Conservation (phyloP, 805 yeast species). For the Spathaspora arborariae region DNA sequence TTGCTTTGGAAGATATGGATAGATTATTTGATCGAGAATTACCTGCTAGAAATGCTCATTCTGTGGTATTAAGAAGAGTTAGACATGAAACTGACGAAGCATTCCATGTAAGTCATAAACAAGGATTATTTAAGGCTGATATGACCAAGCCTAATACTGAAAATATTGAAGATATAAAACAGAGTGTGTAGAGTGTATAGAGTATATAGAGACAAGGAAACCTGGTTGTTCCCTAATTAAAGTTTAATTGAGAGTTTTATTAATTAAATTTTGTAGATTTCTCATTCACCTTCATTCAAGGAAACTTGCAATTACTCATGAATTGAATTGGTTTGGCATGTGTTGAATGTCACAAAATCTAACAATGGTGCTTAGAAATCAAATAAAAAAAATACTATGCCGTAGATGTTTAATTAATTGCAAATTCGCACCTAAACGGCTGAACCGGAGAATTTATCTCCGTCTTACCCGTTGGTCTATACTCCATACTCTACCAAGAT, state of each 20-base stretch:
- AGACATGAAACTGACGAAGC: constrained; percentile 10
- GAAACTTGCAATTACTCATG: not conserved
- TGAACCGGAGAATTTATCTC: too few relatives aligned
- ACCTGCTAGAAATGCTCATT: constrained; percentile 23
- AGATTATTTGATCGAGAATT: constrained; percentile 16
- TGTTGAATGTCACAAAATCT: not conserved
- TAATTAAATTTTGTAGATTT: too few relatives aligned
- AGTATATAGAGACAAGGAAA: not conserved
- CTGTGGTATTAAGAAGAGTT: constrained; percentile 12
- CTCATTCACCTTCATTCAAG: too few relatives aligned
- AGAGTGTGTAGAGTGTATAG: not conserved
- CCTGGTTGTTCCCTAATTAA: constrained; percentile 1
- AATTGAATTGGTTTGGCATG: not conserved
- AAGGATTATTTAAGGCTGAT: constrained; percentile 17
- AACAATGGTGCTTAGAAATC: not conserved
- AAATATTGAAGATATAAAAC: constrained; percentile 2
- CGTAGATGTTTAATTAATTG: too few relatives aligned
- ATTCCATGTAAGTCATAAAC: constrained; percentile 10
- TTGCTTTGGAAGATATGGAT: constrained; percentile 26
- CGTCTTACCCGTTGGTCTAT: too few relatives aligned
- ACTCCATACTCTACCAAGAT: too few relatives aligned
- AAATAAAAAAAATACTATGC: not conserved
- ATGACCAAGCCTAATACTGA: constrained; percentile 3
- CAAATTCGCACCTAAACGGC: too few relatives aligned
- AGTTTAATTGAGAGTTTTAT: too few relatives aligned